Percentiles rank a stretch among this genome's conserved stretches.
Conservation (phyloP, 352 stramenopile genomes). For the Globisporangium takayamanum region DNA sequence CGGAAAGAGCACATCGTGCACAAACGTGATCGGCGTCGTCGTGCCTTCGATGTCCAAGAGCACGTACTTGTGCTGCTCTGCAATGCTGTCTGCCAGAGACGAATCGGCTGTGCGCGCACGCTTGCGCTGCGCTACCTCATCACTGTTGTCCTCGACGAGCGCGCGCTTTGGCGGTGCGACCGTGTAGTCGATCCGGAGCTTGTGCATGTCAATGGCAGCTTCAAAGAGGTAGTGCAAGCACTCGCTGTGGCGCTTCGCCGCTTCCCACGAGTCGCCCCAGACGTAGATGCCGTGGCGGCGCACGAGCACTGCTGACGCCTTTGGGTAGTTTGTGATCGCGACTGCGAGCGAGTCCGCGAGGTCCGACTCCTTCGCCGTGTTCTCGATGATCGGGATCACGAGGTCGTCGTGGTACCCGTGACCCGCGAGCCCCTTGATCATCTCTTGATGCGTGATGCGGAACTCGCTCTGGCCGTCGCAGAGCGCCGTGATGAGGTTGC, state of each 20-base stretch:
- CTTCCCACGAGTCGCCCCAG: constrained; percentile 94
- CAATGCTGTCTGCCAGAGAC: constrained; percentile 24
- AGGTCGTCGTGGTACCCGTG: constrained; percentile 91
- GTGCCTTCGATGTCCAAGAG: constrained; percentile 96
- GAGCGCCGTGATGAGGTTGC: constrained; percentile 88
- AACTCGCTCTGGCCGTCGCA: constrained; percentile 82
- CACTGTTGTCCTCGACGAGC: constrained; percentile 9
- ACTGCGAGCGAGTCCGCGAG: constrained; percentile 86
- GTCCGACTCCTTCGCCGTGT: constrained; percentile 90
- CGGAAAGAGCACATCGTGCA: constrained; percentile 93
- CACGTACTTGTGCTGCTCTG: constrained; percentile 86
- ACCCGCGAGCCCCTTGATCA: constrained; percentile 95
- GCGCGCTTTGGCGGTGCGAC: constrained; percentile 26
- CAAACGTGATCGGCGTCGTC: constrained; percentile 94
- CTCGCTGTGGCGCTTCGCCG: constrained; percentile 95
- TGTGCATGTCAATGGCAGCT: constrained; percentile 85
- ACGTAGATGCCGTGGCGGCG: constrained; percentile 94
- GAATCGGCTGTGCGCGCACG: constrained; percentile 19
- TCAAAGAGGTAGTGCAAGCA: constrained; percentile 97
- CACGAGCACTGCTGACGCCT: constrained; percentile 90
- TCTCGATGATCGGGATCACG: constrained; percentile 96
- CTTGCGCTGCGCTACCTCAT: constrained; percentile 50
- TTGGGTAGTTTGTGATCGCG: constrained; percentile 85
- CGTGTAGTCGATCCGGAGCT: constrained; percentile 74
- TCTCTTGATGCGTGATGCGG: constrained; percentile 94